Evolutionary conservation across 2,329 filamentous ascomycete genomes (phyloP).

Genomic region (Hymenoscyphus repandus): DNA sequence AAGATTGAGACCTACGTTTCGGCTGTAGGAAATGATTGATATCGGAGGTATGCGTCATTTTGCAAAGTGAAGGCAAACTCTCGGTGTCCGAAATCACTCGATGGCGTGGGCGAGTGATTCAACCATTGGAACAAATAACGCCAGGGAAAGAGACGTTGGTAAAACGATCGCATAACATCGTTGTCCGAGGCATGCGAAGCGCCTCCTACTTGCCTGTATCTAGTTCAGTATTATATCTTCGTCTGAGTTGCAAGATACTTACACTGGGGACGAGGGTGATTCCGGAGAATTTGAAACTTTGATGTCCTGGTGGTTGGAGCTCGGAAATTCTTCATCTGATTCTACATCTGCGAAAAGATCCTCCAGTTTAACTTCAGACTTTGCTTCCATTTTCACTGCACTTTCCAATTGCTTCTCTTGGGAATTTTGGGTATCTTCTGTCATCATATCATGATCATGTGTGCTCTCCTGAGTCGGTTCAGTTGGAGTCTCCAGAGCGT

Average conservation of each 20-base stretch:
- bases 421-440: neutral
- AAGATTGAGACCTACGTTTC: conserved; percentile 45
- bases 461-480: conserved; percentile 10
- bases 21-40: conserved; percentile 70
- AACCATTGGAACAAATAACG: conserved; percentile 95
- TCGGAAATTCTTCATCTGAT: conserved; percentile 57
- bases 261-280: conserved; percentile 41
- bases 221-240: conserved; percentile 4
- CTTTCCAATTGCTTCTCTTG: neutral
- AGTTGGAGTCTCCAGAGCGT: too few species aligned
- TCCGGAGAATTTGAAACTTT: conserved; percentile 40
- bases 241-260: conserved; percentile 19
- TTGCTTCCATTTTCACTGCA: conserved; percentile 24
- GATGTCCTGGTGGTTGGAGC: conserved; percentile 36
- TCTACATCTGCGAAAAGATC: conserved; percentile 55
- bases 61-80: conserved; percentile 96
- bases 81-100: conserved; percentile 83
- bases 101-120: conserved; percentile 83
- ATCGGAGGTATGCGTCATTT: conserved; percentile 87
- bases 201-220: conserved; percentile 31
- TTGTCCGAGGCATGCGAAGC: conserved; percentile 59
- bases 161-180: conserved; percentile 87
- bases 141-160: conserved; percentile 93
- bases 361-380: conserved; percentile 49
- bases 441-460: conserved; percentile 6